Percentiles rank a stretch among this genome's conserved stretches.
Evolutionary conservation across 306 rosid species (phyloP).

Genomic region (Betula pendula): DNA sequence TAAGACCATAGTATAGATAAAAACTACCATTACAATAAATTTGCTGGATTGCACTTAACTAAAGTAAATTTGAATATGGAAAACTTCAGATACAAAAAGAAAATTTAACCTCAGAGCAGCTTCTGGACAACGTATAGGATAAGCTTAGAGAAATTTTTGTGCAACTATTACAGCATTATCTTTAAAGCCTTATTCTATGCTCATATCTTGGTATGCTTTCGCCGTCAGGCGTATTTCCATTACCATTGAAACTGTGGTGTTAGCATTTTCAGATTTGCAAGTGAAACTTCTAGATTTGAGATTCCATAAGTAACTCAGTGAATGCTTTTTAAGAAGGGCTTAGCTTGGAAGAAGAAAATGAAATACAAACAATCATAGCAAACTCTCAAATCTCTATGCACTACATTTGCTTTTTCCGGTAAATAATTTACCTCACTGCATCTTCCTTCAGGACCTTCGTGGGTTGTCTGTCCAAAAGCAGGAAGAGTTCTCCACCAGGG

Average conservation of each 20-base stretch:
- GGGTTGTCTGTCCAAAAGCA: constrained; percentile 91
- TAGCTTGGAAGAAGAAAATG: too few relatives aligned
- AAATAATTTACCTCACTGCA: constrained; percentile 67
- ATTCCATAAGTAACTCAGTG: too few relatives aligned
- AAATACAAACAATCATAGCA: background rate
- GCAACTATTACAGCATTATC: background rate
- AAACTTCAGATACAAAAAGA: background rate
- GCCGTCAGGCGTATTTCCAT: too few relatives aligned
- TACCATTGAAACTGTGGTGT: too few relatives aligned
- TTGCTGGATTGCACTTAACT: background rate
- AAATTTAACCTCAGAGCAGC: background rate
- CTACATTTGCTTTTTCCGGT: background rate
- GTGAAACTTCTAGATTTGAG: too few relatives aligned
- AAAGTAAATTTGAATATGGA: background rate
- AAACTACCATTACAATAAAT: background rate
- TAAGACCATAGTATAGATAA: background rate
- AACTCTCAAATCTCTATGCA: background rate
- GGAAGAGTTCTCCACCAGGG: constrained; percentile 89
- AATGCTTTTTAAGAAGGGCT: too few relatives aligned
- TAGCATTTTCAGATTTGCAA: too few relatives aligned
- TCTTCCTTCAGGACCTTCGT: constrained; percentile 84
- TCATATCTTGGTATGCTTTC: background rate
- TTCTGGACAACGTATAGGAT: background rate
- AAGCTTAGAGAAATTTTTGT: background rate
- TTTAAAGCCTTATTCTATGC: background rate